phyloP scores from a whole-genome alignment of 495 filamentous ascomycete species.

The Xylaria grammica region DNA sequence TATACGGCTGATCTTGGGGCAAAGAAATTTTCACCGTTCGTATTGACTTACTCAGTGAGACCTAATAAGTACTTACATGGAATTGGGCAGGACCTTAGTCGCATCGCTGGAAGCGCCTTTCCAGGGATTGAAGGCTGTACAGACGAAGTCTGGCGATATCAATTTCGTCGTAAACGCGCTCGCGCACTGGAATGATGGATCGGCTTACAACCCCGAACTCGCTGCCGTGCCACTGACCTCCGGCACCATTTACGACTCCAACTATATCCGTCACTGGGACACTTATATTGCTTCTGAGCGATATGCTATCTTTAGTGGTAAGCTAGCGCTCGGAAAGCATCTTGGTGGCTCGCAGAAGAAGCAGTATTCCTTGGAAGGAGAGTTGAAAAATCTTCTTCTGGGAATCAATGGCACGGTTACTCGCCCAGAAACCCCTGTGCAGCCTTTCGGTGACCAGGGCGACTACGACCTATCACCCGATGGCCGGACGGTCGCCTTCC shows the following conservation, averaged over 20 bases:
- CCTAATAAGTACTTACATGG: neutral
- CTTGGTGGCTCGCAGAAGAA: conserved; percentile 22
- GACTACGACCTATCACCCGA: conserved; percentile 50
- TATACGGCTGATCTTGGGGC: conserved; percentile 18
- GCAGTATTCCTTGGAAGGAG: conserved; percentile 4
- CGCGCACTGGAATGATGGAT: conserved; percentile 9
- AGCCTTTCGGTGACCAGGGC: conserved; percentile 44
- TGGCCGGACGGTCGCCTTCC: conserved; percentile 62
- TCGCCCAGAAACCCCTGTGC: conserved; percentile 43
- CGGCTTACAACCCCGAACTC: conserved; percentile 55
- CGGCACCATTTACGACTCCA: conserved; percentile 60
- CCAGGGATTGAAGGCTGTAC: conserved; percentile 15
- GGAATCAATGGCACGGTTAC: conserved; percentile 18
- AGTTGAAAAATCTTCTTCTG: conserved; percentile 16
- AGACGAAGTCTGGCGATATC: conserved; percentile 17
- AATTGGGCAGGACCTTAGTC: conserved; percentile 5
- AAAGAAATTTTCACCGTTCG: conserved; percentile 16
- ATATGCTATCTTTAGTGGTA: conserved; percentile 67
- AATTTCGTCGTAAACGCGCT: conserved; percentile 18
- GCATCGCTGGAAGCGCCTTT: conserved; percentile 14
- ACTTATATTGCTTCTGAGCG: conserved; percentile 61
- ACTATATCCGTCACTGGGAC: conserved; percentile 70
- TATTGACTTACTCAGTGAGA: neutral
- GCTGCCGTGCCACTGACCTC: conserved; percentile 51
- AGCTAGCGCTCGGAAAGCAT: conserved; percentile 37